Percentiles rank a stretch among this genome's conserved stretches.
Conservation (phyloP, 306 rosid species). For the Lupinus albus region DNA sequence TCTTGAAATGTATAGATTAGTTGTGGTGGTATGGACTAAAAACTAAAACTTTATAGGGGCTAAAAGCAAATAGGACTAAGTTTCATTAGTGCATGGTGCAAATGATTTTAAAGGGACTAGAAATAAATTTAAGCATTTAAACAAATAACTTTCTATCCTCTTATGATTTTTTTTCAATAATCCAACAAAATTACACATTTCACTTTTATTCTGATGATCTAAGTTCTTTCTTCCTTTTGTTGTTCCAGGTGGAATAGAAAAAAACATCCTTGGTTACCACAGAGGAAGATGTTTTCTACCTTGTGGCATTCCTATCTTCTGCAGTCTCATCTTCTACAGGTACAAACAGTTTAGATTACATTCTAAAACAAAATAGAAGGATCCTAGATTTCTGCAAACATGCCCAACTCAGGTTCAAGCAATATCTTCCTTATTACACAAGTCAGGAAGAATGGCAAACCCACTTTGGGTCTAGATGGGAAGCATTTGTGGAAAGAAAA, state of each 20-base stretch:
- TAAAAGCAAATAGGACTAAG: too few relatives aligned
- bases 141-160: too few relatives aligned
- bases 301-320: conserved; percentile 77
- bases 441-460: conserved; percentile 72
- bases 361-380: conserved; percentile 66
- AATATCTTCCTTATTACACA: conserved; percentile 82
- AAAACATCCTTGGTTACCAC: conserved; percentile 83
- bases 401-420: conserved; percentile 63
- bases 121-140: too few relatives aligned
- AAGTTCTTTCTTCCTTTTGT: conserved; percentile 1
- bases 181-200: background rate
- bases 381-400: conserved; percentile 59
- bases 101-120: too few relatives aligned
- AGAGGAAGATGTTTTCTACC: conserved; percentile 82
- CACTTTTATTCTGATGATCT: background rate
- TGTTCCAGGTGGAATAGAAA: conserved; percentile 71
- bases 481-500: conserved; percentile 62
- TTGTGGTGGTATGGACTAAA: too few relatives aligned
- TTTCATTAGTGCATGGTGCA: too few relatives aligned
- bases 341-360: conserved; percentile 60
- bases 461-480: conserved; percentile 84
- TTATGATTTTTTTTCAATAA: too few relatives aligned
- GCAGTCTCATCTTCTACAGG: conserved; percentile 73
- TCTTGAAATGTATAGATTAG: too few relatives aligned
- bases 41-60: too few relatives aligned